A percentile compares a stretch with the other conserved stretches of the same genome.
Evolutionary conservation across 2,329 filamentous ascomycete species (phyloP).

Genomic region (Arthrobotrys pseudoclavata): DNA sequence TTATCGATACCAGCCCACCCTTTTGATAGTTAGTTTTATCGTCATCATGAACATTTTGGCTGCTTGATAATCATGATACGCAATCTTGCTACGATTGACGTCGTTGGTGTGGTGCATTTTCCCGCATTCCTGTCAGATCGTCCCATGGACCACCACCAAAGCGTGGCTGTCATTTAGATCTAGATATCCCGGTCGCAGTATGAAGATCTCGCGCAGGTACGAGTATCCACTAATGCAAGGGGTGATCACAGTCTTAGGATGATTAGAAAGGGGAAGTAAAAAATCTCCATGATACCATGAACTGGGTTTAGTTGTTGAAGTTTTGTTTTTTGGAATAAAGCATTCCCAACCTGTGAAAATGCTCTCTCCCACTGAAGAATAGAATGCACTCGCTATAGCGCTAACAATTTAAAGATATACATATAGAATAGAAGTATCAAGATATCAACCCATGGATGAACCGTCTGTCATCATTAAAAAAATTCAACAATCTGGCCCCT

Average conservation of each 20-base stretch:
- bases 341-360: slow-evolving; percentile 32
- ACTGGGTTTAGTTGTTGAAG: background rate
- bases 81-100: slow-evolving; percentile 21
- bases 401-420: no score
- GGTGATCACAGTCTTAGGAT: background rate
- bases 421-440: background rate
- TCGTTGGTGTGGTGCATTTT: slow-evolving; percentile 56
- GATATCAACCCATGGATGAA: background rate
- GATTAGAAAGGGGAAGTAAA: background rate
- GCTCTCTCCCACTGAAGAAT: background rate
- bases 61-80: slow-evolving; percentile 24
- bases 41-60: slow-evolving; percentile 8
- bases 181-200: slow-evolving; percentile 4
- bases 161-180: background rate
- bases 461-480: slow-evolving; percentile 7
- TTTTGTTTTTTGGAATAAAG: background rate
- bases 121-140: slow-evolving; percentile 1
- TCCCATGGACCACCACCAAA: background rate
- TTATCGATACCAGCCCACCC: background rate
- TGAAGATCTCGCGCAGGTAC: slow-evolving; percentile 27
- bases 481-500: background rate
- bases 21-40: background rate
- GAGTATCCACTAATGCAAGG: slow-evolving; percentile 5
- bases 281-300: background rate
- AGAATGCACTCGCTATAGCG: slow-evolving; percentile 3